Evolutionary conservation across 371 early-diverging fungal genomes (phyloP).

Genomic region (Syncephalastrum racemosum): DNA sequence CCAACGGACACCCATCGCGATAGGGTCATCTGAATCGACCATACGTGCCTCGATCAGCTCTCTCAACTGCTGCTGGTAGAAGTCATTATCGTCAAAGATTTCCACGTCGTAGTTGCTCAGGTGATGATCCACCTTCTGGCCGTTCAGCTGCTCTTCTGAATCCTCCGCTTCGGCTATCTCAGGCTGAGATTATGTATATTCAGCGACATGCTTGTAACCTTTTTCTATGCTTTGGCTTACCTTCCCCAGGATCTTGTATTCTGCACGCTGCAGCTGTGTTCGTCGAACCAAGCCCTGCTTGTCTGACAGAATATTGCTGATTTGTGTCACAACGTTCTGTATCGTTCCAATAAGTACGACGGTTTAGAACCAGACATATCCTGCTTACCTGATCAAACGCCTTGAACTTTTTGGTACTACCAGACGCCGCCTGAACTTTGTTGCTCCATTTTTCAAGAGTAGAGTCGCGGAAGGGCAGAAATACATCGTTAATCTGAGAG

Average conservation of each 20-base stretch:
- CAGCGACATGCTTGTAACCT: too few relatives aligned
- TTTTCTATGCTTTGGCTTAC: slow-evolving; percentile 16
- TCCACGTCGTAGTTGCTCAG: slow-evolving; percentile 77
- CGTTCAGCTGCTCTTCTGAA: slow-evolving; percentile 12
- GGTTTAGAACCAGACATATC: not conserved
- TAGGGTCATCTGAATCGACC: slow-evolving; percentile 85
- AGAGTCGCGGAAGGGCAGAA: slow-evolving; percentile 74
- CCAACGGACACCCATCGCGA: slow-evolving; percentile 78
- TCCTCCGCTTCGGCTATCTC: slow-evolving; percentile 6
- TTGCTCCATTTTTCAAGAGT: slow-evolving; percentile 93
- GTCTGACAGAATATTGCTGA: slow-evolving; percentile 70
- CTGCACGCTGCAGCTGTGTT: slow-evolving; percentile 78
- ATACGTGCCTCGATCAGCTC: slow-evolving; percentile 93
- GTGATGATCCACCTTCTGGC: slow-evolving; percentile 57
- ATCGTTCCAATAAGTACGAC: not conserved
- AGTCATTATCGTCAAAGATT: slow-evolving; percentile 95
- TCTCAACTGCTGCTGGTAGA: slow-evolving; percentile 88
- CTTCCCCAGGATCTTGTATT: slow-evolving; percentile 63
- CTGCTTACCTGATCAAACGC: slow-evolving; percentile 79
- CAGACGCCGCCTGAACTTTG: slow-evolving; percentile 80
- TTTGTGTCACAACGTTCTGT: slow-evolving; percentile 72
- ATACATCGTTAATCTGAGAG: slow-evolving; percentile 57
- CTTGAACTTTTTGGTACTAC: slow-evolving; percentile 87
- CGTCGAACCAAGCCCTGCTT: slow-evolving; percentile 80
- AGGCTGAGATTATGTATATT: not conserved